Evolutionary conservation across 139 green algal species (phyloP), one percentile per base, ranked within the genome.

Genomic region (Micromonas pusilla): DNA sequence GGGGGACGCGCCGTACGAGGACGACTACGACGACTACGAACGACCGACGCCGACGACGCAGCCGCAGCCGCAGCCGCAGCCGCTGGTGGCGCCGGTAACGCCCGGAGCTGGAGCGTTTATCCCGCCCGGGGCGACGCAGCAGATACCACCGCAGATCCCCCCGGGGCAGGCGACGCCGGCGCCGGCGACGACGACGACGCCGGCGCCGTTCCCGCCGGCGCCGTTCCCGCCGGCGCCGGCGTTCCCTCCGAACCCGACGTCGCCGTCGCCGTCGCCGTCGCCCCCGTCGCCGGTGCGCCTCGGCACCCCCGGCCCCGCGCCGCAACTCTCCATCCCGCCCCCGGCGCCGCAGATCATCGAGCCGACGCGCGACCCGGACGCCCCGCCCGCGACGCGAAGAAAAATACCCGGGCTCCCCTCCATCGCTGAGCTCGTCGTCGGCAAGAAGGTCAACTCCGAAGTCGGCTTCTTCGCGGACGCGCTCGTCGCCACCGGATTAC

Each of bases 401-500:
- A 57, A 57, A 16, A 9, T 16, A 16, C 45, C 45, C 9, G 45
- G 45, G 45, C 45, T 57, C 9, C 45, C 45, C 3, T 30, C 65
- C 3, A 26, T 72, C 28, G 26, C 28, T 6, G 26, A 39, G 28
- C n/a, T 20, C 4, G 28, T 72, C 26, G 3, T 52, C 30, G 65
- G 38, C 28, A 13, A 32, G 4, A 5, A 21, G 28, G 26, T 13
- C 4, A 16, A 72, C 30, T n/a, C 4, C 4, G 28, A 72, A 3
- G 4, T 72, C 13, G 65, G 65, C 4, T 72, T 72, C 30, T 52
- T 33, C 30, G 65, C 65, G 4, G 65, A 72, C 28, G 65, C 65
- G 4, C 26, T 72, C 13, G 28, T 23, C 13, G 26, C 33, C 26
- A 45, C 30, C 26, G 65, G 65, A 26, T 3, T 72, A 25, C 36